phyloP scores from a whole-genome alignment of 768 basidiomycete species.

The Filobasidium wieringae region DNA sequence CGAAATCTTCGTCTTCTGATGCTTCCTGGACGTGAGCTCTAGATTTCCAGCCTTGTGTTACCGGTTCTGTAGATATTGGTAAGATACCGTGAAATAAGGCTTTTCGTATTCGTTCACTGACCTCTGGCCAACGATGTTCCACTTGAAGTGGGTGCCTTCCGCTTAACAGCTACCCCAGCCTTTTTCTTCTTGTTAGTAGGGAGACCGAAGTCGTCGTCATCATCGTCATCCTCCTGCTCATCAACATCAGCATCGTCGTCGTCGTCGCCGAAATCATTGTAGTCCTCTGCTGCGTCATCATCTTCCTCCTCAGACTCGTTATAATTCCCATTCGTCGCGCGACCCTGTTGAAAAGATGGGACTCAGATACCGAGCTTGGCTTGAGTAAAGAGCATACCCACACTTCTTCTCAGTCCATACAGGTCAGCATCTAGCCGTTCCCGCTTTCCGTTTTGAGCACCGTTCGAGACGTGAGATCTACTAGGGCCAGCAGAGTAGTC shows the following conservation, averaged over 20 bases:
- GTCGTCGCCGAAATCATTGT: constrained; percentile 12
- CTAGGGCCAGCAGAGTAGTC: too few relatives aligned
- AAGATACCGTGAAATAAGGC: neutral
- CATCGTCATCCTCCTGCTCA: constrained; percentile 14
- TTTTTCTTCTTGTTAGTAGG: constrained; percentile 10
- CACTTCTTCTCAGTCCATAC: neutral
- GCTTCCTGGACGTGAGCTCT: neutral
- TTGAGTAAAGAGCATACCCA: too few relatives aligned
- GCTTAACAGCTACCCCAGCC: too few relatives aligned
- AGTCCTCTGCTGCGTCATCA: constrained; percentile 7
- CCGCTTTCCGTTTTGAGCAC: too few relatives aligned
- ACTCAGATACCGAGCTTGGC: neutral
- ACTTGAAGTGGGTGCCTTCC: too few relatives aligned
- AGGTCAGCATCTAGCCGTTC: neutral
- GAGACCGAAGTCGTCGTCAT: constrained; percentile 4
- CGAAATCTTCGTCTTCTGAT: constrained; percentile 12
- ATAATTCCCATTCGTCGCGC: neutral
- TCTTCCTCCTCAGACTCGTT: neutral
- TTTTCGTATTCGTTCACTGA: neutral
- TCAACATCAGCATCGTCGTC: constrained; percentile 4
- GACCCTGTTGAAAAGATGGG: neutral
- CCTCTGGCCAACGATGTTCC: neutral
- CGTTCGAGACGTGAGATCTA: too few relatives aligned
- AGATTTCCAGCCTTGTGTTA: constrained; percentile 1
- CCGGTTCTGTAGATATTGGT: neutral